Conservation (phyloP, 176 grass and related monocot genomes). For the Cymbopogon citratus region DNA sequence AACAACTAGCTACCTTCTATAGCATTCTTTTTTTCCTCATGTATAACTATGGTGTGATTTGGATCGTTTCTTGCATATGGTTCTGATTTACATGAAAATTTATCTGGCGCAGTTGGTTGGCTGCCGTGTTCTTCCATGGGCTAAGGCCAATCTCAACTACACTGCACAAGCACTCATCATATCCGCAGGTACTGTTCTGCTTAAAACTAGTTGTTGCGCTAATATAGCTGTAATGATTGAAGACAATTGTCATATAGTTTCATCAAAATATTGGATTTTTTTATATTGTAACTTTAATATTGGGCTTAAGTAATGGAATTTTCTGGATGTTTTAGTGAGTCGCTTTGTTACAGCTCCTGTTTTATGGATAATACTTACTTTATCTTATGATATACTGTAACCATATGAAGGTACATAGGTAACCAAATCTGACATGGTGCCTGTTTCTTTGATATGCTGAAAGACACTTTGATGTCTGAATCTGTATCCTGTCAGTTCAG, state of each 20-base stretch:
- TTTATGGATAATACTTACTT: neutral
- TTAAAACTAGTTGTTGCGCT: neutral
- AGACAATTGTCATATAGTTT: neutral
- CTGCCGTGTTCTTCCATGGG: slow-evolving; percentile 92
- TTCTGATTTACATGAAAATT: slow-evolving; percentile 20
- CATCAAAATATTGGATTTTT: neutral
- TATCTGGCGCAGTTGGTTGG: slow-evolving; percentile 58
- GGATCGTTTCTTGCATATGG: neutral
- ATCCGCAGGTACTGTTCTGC: slow-evolving; percentile 62
- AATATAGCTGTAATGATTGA: neutral
- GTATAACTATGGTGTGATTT: neutral
- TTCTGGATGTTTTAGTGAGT: neutral
- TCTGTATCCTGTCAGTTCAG: neutral
- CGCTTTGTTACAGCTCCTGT: neutral
- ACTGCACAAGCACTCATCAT: slow-evolving; percentile 95
- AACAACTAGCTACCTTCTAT: neutral
- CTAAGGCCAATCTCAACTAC: slow-evolving; percentile 92
- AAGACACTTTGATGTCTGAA: neutral
- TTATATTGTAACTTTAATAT: neutral
- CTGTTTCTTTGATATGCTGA: slow-evolving; percentile 2
- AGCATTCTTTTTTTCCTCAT: neutral
- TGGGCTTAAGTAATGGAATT: neutral
- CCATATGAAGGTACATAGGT: neutral
- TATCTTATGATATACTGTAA: neutral
- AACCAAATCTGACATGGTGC: neutral